Evolutionary conservation across 306 rosid genomes (phyloP), one percentile per base, ranked within the genome.

Genomic region (Psophocarpus tetragonolobus): DNA sequence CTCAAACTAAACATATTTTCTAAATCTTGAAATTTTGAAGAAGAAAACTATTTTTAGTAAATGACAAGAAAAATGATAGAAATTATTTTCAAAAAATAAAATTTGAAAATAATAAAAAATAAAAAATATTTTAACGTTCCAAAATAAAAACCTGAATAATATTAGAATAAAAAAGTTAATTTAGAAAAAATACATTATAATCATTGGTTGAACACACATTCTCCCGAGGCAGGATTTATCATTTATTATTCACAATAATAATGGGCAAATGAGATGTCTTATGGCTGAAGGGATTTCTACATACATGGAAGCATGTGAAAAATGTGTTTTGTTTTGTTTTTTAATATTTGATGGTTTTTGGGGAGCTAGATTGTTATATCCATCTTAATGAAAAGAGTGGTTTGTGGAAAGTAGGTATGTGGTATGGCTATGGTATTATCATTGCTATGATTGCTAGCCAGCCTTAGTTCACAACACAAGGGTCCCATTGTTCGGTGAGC

Each of bases 401-500:
- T 26, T 2, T 33, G 9, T 23, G 17, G 29, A 44, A 68, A 36
- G 69, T 65, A 38, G 24, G n/a, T 63, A 32, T n/a, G 12, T 23
- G 36, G 9, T 65, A 67, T 67, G 36, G 60, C n/a, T n/a, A n/a
- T n/a, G n/a, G n/a, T n/a, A n/a, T n/a, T n/a, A n/a, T n/a, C n/a
- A n/a, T 71, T 10, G 61, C 8, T 3, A 71, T 71, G 76, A 17
- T 30, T 48, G 75, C 1, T 26, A 68, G 73, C 3, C 32, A 6
- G 10, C n/a, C 38, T 21, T 35, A 41, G 29, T 20, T 56, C 10
- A 74, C 2, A 42, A 60, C 10, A 74, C 2, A 42, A 60, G 58
- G 69, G 79, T 42, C 78, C 78, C 78, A 73, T 15, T 8, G 39
- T 72, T 33, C 10, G 35, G 23, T 11, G 11, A 11, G 7, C 62